Percentiles rank a stretch among this genome's conserved stretches.
phyloP scores from a whole-genome alignment of 495 filamentous ascomycete genomes.

The Tetracladium marchalianum region DNA sequence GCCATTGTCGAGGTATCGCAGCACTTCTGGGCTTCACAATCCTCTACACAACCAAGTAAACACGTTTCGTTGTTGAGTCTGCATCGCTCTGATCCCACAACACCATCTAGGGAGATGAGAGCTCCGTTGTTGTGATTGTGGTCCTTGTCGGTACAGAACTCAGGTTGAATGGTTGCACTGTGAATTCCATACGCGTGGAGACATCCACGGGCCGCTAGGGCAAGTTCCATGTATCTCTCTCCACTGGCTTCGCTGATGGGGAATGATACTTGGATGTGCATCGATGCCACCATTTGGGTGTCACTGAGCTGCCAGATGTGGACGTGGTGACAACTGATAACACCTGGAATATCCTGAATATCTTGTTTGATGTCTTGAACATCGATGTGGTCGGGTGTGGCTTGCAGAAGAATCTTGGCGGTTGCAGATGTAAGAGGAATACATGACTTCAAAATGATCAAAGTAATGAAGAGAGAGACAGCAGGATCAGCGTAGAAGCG shows the following conservation, averaged over 20 bases:
- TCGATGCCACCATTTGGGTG: slow-evolving; percentile 79
- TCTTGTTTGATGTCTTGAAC: slow-evolving; percentile 88
- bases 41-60: slow-evolving; percentile 77
- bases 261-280: slow-evolving; percentile 83
- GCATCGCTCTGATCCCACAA: slow-evolving; percentile 24
- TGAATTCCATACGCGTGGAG: slow-evolving; percentile 95
- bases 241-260: slow-evolving; percentile 58
- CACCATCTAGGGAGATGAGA: slow-evolving; percentile 20
- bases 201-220: slow-evolving; percentile 66
- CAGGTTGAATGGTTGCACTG: slow-evolving; percentile 95
- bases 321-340: slow-evolving; percentile 84
- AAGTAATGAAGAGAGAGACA: slow-evolving; percentile 91
- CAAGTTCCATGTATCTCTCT: slow-evolving; percentile 82
- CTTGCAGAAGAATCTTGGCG: slow-evolving; percentile 88
- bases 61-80: slow-evolving; percentile 51
- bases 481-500: slow-evolving; percentile 76
- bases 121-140: slow-evolving; percentile 23
- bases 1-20: slow-evolving; percentile 32
- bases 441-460: slow-evolving; percentile 86
- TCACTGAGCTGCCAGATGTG: slow-evolving; percentile 98
- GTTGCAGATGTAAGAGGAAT: slow-evolving; percentile 90
- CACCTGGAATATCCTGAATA: slow-evolving; percentile 71
- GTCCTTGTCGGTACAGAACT: slow-evolving; percentile 61
- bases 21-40: slow-evolving; percentile 67
- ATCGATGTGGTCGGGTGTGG: slow-evolving; percentile 76